These are phyloP conservation scores for Silene conica DNA, from an alignment of 148 eudicot species.

Conservation along the genomic window DNA sequence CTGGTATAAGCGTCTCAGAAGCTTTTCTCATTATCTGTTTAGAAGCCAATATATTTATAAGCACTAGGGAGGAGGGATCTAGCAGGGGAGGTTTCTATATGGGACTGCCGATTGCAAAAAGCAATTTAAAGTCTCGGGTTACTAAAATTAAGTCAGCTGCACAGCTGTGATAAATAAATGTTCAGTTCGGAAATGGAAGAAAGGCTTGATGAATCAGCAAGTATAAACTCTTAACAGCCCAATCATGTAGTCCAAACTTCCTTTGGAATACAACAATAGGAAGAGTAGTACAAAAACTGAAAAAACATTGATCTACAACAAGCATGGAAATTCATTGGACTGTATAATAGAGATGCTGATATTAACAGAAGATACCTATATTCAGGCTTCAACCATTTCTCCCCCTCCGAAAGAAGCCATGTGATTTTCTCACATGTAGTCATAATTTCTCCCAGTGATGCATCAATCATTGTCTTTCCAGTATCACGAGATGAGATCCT, in stretches of 20 bases:
- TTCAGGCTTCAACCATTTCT: conserved; percentile 95
- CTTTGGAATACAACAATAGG: background rate
- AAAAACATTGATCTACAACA: background rate
- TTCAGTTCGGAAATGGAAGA: background rate
- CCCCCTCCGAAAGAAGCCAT: conserved; percentile 98
- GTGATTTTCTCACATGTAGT: conserved; percentile 96
- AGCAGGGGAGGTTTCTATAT: background rate
- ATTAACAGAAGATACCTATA: conserved; percentile 50
- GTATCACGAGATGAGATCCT: conserved; percentile 99
- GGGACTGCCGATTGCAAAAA: background rate
- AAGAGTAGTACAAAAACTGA: background rate
- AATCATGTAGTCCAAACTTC: conserved; percentile 9
- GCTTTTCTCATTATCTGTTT: conserved; percentile 92
- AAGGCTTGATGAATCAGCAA: background rate
- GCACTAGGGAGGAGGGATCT: background rate
- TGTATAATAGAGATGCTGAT: background rate
- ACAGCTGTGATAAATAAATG: background rate
- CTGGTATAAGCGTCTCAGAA: conserved; percentile 87
- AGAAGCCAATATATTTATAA: conserved; percentile 12
- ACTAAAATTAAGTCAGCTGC: background rate
- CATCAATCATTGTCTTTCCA: conserved; percentile 99
- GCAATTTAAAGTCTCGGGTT: background rate
- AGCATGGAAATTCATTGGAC: background rate
- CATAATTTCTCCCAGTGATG: conserved; percentile 99
- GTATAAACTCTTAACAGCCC: conserved; percentile 4